Percentiles rank a stretch among this genome's conserved stretches.
Evolutionary conservation across 176 grass and related monocot species (phyloP).

Genomic region (Eremochloa ophiuroides): DNA sequence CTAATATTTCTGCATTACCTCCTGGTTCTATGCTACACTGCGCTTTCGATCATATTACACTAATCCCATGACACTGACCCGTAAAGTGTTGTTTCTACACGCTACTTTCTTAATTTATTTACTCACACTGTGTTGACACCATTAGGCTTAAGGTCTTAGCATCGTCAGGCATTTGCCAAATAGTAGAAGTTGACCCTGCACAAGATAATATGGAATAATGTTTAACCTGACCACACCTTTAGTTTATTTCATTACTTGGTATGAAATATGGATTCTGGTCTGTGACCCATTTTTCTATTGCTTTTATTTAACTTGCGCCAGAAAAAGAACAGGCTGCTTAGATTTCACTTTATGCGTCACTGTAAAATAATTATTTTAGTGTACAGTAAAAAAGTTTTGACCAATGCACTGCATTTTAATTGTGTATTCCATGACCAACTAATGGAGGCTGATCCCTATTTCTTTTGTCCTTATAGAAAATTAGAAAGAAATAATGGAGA

Average conservation of each 20-base stretch:
- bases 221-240: not conserved
- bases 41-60: not conserved
- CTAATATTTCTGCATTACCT: not conserved
- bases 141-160: not conserved
- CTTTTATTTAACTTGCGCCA: too few species aligned
- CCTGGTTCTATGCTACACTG: not conserved
- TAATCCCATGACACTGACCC: not conserved
- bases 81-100: not conserved
- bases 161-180: not conserved
- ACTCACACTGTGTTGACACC: not conserved
- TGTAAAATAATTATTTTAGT: too few species aligned
- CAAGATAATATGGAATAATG: not conserved
- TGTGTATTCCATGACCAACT: too few species aligned
- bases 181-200: not conserved
- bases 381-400: too few species aligned
- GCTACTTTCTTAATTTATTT: not conserved
- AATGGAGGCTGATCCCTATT: too few species aligned
- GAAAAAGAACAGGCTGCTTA: too few species aligned
- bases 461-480: too few species aligned
- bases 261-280: not conserved
- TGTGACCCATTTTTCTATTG: not conserved
- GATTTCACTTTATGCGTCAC: too few species aligned
- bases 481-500: too few species aligned
- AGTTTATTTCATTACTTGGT: not conserved
- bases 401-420: too few species aligned